phyloP scores from a whole-genome alignment of 768 basidiomycete species.

The Mycena venus region DNA sequence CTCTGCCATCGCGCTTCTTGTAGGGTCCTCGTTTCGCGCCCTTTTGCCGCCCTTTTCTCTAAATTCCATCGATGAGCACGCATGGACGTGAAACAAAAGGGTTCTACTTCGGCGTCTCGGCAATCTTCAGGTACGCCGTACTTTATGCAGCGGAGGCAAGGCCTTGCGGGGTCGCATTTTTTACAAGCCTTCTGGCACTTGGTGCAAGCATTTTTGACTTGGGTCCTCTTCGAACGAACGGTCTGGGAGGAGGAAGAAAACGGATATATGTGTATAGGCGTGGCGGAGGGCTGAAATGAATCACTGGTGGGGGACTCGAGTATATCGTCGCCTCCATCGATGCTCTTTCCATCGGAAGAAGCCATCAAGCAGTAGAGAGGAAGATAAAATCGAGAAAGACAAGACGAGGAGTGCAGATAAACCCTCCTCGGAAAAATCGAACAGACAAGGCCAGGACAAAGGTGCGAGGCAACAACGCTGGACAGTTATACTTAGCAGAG shows the following conservation, averaged over 20 bases:
- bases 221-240: conserved; percentile 70
- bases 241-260: conserved; percentile 55
- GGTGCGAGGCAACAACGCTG: conserved; percentile 22
- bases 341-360: conserved; percentile 47
- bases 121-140: conserved; percentile 89
- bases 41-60: conserved; percentile 77
- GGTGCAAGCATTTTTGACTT: conserved; percentile 93
- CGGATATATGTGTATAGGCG: conserved; percentile 81
- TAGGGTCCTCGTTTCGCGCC: conserved; percentile 75
- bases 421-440: background rate
- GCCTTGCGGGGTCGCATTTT: conserved; percentile 90
- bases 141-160: conserved; percentile 93
- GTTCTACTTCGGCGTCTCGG: conserved; percentile 71
- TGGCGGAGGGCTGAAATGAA: conserved; percentile 55
- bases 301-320: conserved; percentile 50
- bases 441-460: background rate
- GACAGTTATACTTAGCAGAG: conserved; percentile 28
- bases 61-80: conserved; percentile 39
- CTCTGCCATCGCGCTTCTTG: conserved; percentile 77
- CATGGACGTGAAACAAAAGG: conserved; percentile 29
- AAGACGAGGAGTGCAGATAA: background rate
- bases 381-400: conserved; percentile 21
- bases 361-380: conserved; percentile 46
- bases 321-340: conserved; percentile 45
- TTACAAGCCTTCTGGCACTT: conserved; percentile 94